Percentiles rank a stretch among this genome's conserved stretches.
These are phyloP conservation scores for Yamagishiella unicocca DNA, from an alignment of 139 green algal species.

Conservation along the genomic window DNA sequence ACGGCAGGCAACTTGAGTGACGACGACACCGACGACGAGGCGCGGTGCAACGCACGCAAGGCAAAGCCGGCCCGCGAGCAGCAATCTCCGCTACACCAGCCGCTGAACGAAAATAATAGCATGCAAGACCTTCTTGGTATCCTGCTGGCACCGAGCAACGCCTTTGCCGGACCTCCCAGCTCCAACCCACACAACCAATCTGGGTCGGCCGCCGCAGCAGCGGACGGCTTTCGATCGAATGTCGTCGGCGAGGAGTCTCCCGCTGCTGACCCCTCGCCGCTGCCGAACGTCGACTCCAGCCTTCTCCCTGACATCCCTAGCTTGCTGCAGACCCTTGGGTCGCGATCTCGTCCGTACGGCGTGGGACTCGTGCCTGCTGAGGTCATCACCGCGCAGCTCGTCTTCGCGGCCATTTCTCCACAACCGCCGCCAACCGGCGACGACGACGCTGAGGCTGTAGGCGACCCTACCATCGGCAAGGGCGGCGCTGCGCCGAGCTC, in stretches of 20 bases:
- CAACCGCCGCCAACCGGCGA: too few relatives aligned
- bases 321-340: constrained; percentile 6
- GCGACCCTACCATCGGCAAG: too few relatives aligned
- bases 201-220: too few relatives aligned
- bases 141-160: constrained; percentile 7
- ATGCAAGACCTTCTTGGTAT: constrained; percentile 12
- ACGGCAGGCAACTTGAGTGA: neutral
- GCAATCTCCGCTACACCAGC: neutral
- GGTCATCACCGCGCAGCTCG: constrained; percentile 18
- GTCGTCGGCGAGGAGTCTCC: neutral
- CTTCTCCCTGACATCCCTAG: neutral
- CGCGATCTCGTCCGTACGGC: constrained; percentile 20
- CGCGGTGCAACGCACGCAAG: neutral
- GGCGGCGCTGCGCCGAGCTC: too few relatives aligned
- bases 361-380: neutral
- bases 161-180: neutral
- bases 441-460: too few relatives aligned
- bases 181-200: too few relatives aligned
- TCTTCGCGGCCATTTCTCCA: too few relatives aligned
- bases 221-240: too few relatives aligned
- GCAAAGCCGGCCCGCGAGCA: neutral
- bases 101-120: neutral
- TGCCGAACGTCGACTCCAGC: constrained; percentile 13
- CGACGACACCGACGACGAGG: neutral
- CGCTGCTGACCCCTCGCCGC: neutral